phyloP scores from a whole-genome alignment of 2,329 filamentous ascomycete species.

The Dothidotthia symphoricarpi region DNA sequence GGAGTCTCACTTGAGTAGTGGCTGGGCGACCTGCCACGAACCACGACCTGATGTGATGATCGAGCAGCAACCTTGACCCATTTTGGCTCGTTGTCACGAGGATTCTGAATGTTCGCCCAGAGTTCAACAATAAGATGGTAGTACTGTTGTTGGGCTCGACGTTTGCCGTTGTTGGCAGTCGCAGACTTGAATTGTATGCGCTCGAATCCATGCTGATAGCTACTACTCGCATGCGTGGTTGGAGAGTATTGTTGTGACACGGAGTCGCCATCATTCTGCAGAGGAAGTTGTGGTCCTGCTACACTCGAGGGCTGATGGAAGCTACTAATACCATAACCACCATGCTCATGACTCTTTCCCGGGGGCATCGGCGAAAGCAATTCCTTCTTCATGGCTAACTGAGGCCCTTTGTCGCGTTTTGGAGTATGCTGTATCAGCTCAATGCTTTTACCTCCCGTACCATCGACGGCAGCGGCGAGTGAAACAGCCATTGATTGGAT shows the following conservation, averaged over 20 bases:
- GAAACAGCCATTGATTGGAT: constrained; percentile 78
- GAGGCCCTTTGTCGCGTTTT: constrained; percentile 85
- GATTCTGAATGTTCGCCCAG: constrained; percentile 39
- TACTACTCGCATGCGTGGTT: constrained; percentile 34
- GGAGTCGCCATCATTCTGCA: constrained; percentile 39
- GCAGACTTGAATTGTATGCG: constrained; percentile 93
- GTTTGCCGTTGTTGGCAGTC: constrained; percentile 89
- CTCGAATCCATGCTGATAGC: constrained; percentile 67
- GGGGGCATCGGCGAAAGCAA: constrained; percentile 65
- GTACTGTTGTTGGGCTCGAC: constrained; percentile 85
- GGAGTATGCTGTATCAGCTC: constrained; percentile 89
- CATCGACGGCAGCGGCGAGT: constrained; percentile 79
- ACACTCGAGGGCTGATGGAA: constrained; percentile 38
- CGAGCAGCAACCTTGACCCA: constrained; percentile 42
- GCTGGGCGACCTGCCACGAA: constrained; percentile 43
- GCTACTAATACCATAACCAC: constrained; percentile 39
- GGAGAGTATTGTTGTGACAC: constrained; percentile 38
- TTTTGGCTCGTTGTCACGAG: constrained; percentile 26
- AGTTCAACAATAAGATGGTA: constrained; percentile 83
- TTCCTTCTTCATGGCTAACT: constrained; percentile 68
- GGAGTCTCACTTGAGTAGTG: constrained; percentile 50
- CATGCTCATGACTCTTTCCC: constrained; percentile 47
- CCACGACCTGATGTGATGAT: constrained; percentile 40
- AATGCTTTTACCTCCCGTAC: constrained; percentile 70
- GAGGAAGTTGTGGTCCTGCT: constrained; percentile 44